Evolutionary conservation across 176 grass and related monocot species (phyloP), one percentile per base, ranked within the genome.

Genomic region (Triticum turgidum): DNA sequence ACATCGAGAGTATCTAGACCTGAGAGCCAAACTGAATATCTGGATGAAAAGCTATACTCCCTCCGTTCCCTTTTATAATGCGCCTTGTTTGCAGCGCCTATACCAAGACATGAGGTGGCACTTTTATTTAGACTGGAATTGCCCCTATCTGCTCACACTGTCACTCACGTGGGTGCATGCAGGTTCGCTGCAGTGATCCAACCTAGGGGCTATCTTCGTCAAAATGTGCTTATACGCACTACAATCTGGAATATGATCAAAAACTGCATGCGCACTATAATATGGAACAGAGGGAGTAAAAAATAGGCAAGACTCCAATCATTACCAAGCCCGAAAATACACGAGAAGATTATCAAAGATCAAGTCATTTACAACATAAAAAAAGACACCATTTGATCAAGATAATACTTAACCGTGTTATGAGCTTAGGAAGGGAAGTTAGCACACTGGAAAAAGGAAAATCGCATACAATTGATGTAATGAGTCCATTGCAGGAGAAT

Each of bases 351-450:
- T 63, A 54, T 39, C 52, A 25, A 82, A 73, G 5, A 1, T 78
- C 25, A 37, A 51, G 11, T 47, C 9, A 63, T 21, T 49, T 49
- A 33, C 42, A 72, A 71, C 65, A 69, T 14, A 25, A 20, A 61
- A 61, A 7, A 70, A 77, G 7, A 52, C 47, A 17, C 42, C 20
- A 83, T 47, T 76, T 33, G 17, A 67, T 61, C 11, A 76, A 82
- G 33, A 33, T 68, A 37, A 45, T 42, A 75, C 13, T 27, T 80
- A 33, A 51, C 3, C 27, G 24, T n/a, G 17, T 12, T 78, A 37
- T 73, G 58, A 30, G 30, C 69, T 74, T 81, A 73, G 38, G 38
- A 73, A 25, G 67, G 72, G 35, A 72, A 80, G 7, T 13, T 72
- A 35, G 20, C 56, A 80, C 30, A 59, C 18, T 61, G 13, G 12